phyloP scores from a whole-genome alignment of 2,329 filamentous ascomycete genomes.

The Trichocomaceae sp. region DNA sequence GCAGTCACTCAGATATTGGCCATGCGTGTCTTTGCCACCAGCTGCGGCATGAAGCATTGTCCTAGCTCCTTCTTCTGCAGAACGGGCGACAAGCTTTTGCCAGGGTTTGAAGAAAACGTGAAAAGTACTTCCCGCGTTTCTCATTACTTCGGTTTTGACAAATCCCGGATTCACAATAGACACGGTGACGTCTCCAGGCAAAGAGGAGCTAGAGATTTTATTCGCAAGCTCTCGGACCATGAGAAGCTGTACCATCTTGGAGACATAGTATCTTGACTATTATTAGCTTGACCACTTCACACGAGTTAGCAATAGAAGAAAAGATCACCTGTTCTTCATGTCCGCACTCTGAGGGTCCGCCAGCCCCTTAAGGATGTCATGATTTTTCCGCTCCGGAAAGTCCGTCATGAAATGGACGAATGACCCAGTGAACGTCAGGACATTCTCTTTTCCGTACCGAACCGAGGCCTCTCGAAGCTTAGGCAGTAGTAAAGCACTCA shows the following conservation, averaged over 20 bases:
- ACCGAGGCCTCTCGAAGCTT: conserved; percentile 10
- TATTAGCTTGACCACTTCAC: background rate
- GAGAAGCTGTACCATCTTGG: conserved; percentile 8
- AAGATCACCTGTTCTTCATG: conserved; percentile 5
- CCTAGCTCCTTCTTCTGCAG: conserved; percentile 3
- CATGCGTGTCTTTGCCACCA: background rate
- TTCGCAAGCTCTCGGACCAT: conserved; percentile 5
- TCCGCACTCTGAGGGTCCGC: background rate
- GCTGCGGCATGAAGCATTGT: conserved; percentile 8
- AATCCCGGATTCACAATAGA: conserved; percentile 3
- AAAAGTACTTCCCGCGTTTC: background rate
- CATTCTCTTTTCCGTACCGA: background rate
- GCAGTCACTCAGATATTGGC: conserved; percentile 9
- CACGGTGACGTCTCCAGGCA: conserved; percentile 2
- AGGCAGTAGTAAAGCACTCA: conserved; percentile 18
- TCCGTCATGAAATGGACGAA: conserved; percentile 7
- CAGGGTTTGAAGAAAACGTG: background rate
- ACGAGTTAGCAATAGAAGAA: background rate
- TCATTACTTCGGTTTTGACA: conserved; percentile 1
- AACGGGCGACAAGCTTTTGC: background rate
- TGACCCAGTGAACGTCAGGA: conserved; percentile 3
- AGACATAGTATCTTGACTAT: background rate
- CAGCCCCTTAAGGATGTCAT: background rate
- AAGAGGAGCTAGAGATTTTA: background rate
- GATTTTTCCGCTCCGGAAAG: conserved; percentile 2